phyloP scores from a whole-genome alignment of 2,329 filamentous ascomycete species.

The Stagonosporopsis tanaceti region DNA sequence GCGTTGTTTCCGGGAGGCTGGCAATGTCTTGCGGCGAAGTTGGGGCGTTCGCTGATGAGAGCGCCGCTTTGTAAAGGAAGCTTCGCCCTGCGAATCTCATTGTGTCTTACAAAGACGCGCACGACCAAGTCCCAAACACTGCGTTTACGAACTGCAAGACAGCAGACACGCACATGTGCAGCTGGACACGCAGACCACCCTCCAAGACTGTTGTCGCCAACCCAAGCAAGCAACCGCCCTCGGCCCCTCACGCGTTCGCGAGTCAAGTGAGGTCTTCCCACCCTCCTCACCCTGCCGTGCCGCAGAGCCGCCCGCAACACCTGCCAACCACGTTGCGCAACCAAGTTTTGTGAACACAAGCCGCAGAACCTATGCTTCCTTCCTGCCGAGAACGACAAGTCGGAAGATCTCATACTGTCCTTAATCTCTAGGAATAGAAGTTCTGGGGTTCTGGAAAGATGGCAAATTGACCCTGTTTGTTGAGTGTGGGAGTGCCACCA shows the following conservation, averaged over 20 bases:
- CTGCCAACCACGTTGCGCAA: conserved; percentile 12
- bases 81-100: conserved; percentile 3
- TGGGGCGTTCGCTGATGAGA: conserved; percentile 8
- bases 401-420: neutral
- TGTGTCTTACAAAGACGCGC: conserved; percentile 9
- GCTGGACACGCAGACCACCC: neutral
- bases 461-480: conserved; percentile 5
- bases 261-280: conserved; percentile 7
- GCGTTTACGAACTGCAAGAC: neutral
- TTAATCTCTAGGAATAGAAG: conserved; percentile 7
- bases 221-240: conserved; percentile 14
- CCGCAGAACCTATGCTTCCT: conserved; percentile 7
- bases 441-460: conserved; percentile 2
- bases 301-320: conserved; percentile 44
- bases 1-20: conserved; percentile 18
- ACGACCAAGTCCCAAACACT: neutral
- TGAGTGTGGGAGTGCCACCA: neutral
- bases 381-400: neutral
- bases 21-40: neutral
- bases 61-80: neutral
- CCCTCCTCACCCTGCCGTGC: conserved; percentile 18
- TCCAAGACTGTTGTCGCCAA: neutral
- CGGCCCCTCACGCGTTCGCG: conserved; percentile 1
- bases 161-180: neutral
- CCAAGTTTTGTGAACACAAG: neutral